These are phyloP conservation scores for Arthrobotrys sinensis DNA, from an alignment of 2,329 filamentous ascomycete species.

Conservation along the genomic window DNA sequence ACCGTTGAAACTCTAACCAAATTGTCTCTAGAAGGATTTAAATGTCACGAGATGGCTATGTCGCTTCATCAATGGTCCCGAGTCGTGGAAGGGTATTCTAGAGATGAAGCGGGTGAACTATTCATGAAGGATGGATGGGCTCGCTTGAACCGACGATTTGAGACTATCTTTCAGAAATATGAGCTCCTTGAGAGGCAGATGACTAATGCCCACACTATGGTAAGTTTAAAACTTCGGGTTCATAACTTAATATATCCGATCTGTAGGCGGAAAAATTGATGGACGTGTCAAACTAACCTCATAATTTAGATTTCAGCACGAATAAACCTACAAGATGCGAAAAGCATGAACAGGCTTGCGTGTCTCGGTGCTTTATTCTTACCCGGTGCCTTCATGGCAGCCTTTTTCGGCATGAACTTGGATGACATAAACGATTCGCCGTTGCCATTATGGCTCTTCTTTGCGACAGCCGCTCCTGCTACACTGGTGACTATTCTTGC, in stretches of 20 bases:
- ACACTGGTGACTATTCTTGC: constrained; percentile 3
- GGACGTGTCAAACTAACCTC: neutral
- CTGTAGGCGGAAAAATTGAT: no score
- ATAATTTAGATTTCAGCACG: constrained; percentile 28
- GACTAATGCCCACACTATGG: constrained; percentile 29
- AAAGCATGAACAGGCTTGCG: constrained; percentile 20
- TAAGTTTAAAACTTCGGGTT: no score
- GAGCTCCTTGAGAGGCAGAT: constrained; percentile 33
- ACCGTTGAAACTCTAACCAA: constrained; percentile 13
- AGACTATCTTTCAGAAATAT: constrained; percentile 21
- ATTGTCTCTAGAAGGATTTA: constrained; percentile 28
- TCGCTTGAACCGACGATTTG: constrained; percentile 26
- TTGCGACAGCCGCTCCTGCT: constrained; percentile 27
- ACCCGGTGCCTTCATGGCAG: constrained; percentile 11
- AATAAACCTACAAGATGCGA: constrained; percentile 29
- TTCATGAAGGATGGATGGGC: constrained; percentile 23
- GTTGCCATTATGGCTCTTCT: constrained; percentile 26
- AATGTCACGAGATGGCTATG: constrained; percentile 26
- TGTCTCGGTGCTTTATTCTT: constrained; percentile 19
- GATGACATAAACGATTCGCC: constrained; percentile 1
- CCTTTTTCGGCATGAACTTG: constrained; percentile 29
- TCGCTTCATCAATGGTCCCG: constrained; percentile 26
- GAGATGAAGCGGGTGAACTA: constrained; percentile 7
- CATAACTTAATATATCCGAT: no score
- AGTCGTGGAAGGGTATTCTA: constrained; percentile 28